A percentile compares a stretch with the other conserved stretches of the same genome.
Evolutionary conservation across 805 yeast genomes (phyloP).

Genomic region (Yarrowia sp.): DNA sequence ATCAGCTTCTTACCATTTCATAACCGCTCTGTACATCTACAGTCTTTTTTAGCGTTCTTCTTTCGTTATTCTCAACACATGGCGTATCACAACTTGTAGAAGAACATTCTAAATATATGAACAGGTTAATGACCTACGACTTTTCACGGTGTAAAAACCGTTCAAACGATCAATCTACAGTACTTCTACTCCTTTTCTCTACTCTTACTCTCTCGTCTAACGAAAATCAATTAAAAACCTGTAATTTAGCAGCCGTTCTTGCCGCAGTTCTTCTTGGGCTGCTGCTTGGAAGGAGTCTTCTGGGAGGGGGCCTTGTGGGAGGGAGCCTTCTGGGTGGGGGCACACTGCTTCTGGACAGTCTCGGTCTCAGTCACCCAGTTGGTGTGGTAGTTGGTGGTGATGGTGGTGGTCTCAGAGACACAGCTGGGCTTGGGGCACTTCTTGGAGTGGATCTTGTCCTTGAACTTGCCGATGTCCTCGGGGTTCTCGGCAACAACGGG

Average conservation of each 20-base stretch:
- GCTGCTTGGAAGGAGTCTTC: not conserved
- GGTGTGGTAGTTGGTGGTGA: conserved; percentile 32
- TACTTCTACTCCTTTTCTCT: too few relatives aligned
- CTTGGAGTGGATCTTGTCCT: conserved; percentile 9
- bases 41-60: too few relatives aligned
- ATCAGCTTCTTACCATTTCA: too few relatives aligned
- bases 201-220: too few relatives aligned
- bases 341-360: conserved; percentile 15
- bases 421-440: conserved; percentile 21
- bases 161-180: too few relatives aligned
- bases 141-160: too few relatives aligned
- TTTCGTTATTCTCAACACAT: too few relatives aligned
- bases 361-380: conserved; percentile 1
- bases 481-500: conserved; percentile 13
- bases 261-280: conserved; percentile 22
- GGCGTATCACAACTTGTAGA: too few relatives aligned
- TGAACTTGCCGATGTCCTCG: conserved; percentile 28
- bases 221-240: not conserved
- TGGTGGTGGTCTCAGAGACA: not conserved
- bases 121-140: too few relatives aligned
- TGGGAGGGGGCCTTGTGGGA: conserved; percentile 22
- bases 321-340: conserved; percentile 14
- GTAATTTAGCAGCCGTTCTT: conserved; percentile 16
- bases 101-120: too few relatives aligned
- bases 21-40: too few relatives aligned